Evolutionary conservation across 352 stramenopile genomes (phyloP).

Genomic region (Phytopythium ostracodes): DNA sequence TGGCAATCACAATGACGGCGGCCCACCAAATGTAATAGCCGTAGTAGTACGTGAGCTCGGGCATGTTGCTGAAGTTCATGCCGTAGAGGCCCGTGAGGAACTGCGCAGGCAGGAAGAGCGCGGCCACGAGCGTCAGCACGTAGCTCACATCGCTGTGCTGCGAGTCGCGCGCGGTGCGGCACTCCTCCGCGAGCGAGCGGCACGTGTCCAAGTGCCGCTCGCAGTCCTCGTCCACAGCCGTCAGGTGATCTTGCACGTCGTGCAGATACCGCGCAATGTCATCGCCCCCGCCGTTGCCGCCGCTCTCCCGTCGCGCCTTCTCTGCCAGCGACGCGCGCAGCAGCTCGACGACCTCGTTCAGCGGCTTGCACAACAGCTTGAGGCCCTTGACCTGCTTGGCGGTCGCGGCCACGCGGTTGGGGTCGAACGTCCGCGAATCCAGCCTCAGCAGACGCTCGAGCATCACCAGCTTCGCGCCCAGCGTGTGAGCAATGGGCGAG

Average conservation of each 20-base stretch:
- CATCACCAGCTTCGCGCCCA: slow-evolving; percentile 71
- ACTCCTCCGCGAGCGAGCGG: slow-evolving; percentile 59
- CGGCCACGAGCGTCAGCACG: slow-evolving; percentile 75
- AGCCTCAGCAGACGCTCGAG: slow-evolving; percentile 54
- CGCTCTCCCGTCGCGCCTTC: slow-evolving; percentile 5
- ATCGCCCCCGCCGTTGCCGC: slow-evolving; percentile 54
- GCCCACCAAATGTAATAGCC: slow-evolving; percentile 84
- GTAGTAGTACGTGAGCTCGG: slow-evolving; percentile 66
- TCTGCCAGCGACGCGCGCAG: slow-evolving; percentile 2
- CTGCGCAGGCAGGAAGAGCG: slow-evolving; percentile 78
- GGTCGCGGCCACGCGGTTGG: slow-evolving; percentile 45
- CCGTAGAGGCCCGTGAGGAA: slow-evolving; percentile 87
- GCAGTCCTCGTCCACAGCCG: slow-evolving; percentile 75
- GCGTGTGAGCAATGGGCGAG: slow-evolving; percentile 67
- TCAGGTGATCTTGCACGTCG: slow-evolving; percentile 83
- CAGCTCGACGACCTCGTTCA: slow-evolving; percentile 8
- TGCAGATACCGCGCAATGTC: slow-evolving; percentile 78
- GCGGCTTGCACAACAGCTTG: slow-evolving; percentile 66
- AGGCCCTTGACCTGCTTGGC: slow-evolving; percentile 76
- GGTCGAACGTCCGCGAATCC: slow-evolving; percentile 58
- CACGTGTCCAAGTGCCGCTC: slow-evolving; percentile 75
- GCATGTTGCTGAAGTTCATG: slow-evolving; percentile 90
- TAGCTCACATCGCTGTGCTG: slow-evolving; percentile 80
- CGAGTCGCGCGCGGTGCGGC: slow-evolving; percentile 53
- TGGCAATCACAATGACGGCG: slow-evolving; percentile 42